Evolutionary conservation across 495 filamentous ascomycete genomes (phyloP).

Genomic region (Aspergillus sclerotiicarbonarius): DNA sequence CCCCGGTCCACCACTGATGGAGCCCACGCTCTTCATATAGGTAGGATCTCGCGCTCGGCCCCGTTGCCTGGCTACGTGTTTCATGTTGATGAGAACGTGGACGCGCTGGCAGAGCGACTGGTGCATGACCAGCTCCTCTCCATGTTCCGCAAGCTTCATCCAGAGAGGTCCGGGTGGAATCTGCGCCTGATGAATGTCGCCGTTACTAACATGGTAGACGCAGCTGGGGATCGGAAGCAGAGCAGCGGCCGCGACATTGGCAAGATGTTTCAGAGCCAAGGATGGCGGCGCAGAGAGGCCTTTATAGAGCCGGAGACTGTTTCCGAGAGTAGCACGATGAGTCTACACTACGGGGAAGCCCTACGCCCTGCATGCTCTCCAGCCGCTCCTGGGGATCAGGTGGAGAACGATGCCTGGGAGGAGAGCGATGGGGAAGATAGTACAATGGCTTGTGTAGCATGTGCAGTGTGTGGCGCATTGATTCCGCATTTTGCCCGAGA

Average conservation of each 20-base stretch:
- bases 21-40: constrained; percentile 46
- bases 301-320: constrained; percentile 1
- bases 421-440: constrained; percentile 44
- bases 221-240: constrained; percentile 49
- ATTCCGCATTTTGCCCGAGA: constrained; percentile 71
- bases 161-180: constrained; percentile 68
- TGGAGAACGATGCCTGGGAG: constrained; percentile 15
- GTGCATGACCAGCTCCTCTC: constrained; percentile 64
- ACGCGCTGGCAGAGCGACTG: constrained; percentile 62
- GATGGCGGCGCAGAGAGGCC: constrained; percentile 45
- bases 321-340: background rate
- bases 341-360: background rate
- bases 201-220: constrained; percentile 77
- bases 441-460: constrained; percentile 37
- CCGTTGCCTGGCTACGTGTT: constrained; percentile 70
- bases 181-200: constrained; percentile 82
- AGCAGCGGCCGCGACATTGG: constrained; percentile 58
- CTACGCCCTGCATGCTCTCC: too few species aligned
- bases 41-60: constrained; percentile 65
- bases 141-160: constrained; percentile 73
- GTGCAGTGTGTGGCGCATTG: constrained; percentile 57
- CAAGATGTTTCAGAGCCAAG: constrained; percentile 68
- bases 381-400: too few species aligned
- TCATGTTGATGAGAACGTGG: constrained; percentile 53
- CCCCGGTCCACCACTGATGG: constrained; percentile 57